Conservation (phyloP, 257 asterid genomes). For the Anisodus tanguticus region DNA sequence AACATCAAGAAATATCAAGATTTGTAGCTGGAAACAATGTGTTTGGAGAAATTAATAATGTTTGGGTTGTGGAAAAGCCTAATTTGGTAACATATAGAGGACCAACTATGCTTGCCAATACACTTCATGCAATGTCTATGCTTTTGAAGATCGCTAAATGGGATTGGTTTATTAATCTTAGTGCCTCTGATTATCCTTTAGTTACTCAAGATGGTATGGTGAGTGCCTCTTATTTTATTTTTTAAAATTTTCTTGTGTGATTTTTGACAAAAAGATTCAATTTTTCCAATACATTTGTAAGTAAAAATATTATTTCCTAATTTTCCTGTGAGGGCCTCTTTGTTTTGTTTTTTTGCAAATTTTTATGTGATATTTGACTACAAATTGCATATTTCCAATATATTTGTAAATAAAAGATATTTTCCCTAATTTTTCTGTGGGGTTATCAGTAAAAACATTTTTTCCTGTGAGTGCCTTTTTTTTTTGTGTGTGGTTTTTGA, state of each 20-base stretch:
- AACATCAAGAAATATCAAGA: slow-evolving; percentile 67
- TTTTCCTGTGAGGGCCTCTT: too few species aligned
- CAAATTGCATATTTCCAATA: too few species aligned
- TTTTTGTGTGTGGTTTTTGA: too few species aligned
- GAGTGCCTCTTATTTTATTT: slow-evolving; percentile 45
- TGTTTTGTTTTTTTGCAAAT: too few species aligned
- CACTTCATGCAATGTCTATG: slow-evolving; percentile 77
- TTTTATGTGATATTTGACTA: too few species aligned
- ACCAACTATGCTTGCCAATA: slow-evolving; percentile 89
- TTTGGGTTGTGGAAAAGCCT: slow-evolving; percentile 72
- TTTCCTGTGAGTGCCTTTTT: too few species aligned
- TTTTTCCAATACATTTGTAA: not conserved
- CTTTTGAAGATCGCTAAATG: slow-evolving; percentile 67
- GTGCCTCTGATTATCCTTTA: slow-evolving; percentile 91
- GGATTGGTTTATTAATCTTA: slow-evolving; percentile 97
- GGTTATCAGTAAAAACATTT: too few species aligned
- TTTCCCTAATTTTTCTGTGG: too few species aligned
- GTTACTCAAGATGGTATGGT: slow-evolving; percentile 99
- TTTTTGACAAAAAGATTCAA: not conserved
- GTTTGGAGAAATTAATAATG: slow-evolving; percentile 68
- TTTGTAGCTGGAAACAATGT: slow-evolving; percentile 58
- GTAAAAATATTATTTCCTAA: too few species aligned
- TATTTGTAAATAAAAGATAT: too few species aligned
- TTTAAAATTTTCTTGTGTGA: not conserved
- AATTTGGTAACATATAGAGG: slow-evolving; percentile 87